Base-by-base conservation (phyloP, 495 filamentous ascomycete genomes). In the Penicillium psychrofluorescens region DNA sequence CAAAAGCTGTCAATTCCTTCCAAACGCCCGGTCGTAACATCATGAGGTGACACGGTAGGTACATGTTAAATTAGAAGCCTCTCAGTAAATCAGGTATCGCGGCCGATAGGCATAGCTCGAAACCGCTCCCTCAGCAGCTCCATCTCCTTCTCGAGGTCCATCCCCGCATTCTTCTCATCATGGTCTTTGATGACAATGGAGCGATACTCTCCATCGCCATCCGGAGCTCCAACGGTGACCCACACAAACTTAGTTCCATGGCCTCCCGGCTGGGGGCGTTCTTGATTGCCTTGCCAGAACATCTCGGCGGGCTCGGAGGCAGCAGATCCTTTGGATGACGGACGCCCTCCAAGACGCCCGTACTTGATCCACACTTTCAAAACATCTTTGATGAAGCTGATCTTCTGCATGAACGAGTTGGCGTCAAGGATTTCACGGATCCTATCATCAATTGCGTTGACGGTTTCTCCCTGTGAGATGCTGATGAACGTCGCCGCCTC, bases 331-430 rank as follows among this genome's bases (percentile, higher is more conserved):
- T 8, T 22, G 7, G 41, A 15, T 12, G 50, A 31, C 2, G 62
- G 50, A 41, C 66, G 59, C 41, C 67, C 70, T 4, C 88, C 88
- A 8, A 94, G 59, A 2, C 87, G 83, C 0, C 82, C 82, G 41
- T 83, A 77, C 36, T 63, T 55, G n/a, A 80, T 74, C 88, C 88
- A 95, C 43, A 81, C 77, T 46, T 79, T 78, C 7, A 90, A 62
- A 2, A 89, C 76, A 22, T 77, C 67, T 37, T 76, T 72, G 44
- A 94, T 77, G 56, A 92, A 94, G 41, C 75, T 72, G 29, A 92
- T 75, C 64, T 95, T 95, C 40, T 67, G 68, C n/a, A 80, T 68
- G 59, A 95, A 81, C n/a, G 79, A 75, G 56, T 95, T 95, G 12
- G 84, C 85, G 11, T 79, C 76, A 2, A 88, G 76, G 11, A 92